Evolutionary conservation across 2,329 filamentous ascomycete species (phyloP).

Genomic region (Alternaria sp.): DNA sequence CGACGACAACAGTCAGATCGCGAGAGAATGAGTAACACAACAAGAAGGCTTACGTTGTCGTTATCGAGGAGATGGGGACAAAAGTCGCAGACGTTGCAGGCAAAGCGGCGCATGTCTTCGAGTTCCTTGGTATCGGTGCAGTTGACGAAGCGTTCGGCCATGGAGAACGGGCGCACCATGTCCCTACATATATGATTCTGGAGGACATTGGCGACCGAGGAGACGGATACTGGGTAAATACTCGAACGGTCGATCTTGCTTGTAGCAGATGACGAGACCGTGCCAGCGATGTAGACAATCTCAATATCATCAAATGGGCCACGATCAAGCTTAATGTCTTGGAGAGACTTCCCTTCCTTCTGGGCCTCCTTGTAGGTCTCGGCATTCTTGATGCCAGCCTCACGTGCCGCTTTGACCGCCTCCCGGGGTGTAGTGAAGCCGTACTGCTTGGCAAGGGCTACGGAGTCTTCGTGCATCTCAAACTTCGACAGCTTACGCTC

Average conservation of each 20-base stretch:
- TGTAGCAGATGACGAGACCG: slow-evolving; percentile 48
- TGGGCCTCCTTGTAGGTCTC: slow-evolving; percentile 22
- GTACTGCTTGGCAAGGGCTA: slow-evolving; percentile 41
- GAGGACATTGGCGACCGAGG: slow-evolving; percentile 44
- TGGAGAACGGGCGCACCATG: slow-evolving; percentile 45
- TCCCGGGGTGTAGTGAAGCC: slow-evolving; percentile 41
- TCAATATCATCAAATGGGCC: slow-evolving; percentile 50
- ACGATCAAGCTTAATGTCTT: slow-evolving; percentile 33
- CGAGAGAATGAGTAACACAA: slow-evolving; percentile 47
- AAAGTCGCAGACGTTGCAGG: slow-evolving; percentile 48
- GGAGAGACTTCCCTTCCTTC: slow-evolving; percentile 25
- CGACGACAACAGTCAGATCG: slow-evolving; percentile 47
- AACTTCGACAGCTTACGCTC: slow-evolving; percentile 50
- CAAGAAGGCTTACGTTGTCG: slow-evolving; percentile 48
- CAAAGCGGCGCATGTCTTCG: slow-evolving; percentile 43
- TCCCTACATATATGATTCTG: slow-evolving; percentile 47
- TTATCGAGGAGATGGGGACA: slow-evolving; percentile 51
- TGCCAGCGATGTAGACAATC: slow-evolving; percentile 50
- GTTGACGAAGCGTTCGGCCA: slow-evolving; percentile 46
- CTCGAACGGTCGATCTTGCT: slow-evolving; percentile 44
- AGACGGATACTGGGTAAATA: slow-evolving; percentile 48
- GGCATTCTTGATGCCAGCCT: slow-evolving; percentile 27
- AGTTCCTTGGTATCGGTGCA: slow-evolving; percentile 45
- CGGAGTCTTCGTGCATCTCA: slow-evolving; percentile 48
- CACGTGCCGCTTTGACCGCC: slow-evolving; percentile 45